Evolutionary conservation across 164 flowering plant genomes (phyloP).

Genomic region (Vitis rotundifolia): DNA sequence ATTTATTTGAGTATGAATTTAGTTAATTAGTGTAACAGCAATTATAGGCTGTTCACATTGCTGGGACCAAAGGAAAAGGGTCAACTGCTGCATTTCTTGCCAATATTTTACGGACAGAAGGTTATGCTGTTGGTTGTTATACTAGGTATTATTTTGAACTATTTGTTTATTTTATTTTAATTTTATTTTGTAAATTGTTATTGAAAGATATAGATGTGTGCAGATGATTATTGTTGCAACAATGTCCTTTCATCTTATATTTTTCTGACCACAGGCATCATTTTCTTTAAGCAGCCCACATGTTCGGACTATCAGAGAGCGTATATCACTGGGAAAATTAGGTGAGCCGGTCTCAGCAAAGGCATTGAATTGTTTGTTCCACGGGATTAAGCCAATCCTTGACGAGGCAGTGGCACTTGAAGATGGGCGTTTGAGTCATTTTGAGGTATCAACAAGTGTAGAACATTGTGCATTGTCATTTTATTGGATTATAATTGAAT

Average conservation of each 20-base stretch:
- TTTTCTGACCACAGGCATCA: not conserved
- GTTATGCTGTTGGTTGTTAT: constrained; percentile 91
- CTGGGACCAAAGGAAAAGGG: constrained; percentile 99
- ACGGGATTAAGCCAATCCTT: constrained; percentile 42
- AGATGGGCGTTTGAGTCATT: constrained; percentile 72
- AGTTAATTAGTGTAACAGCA: constrained; percentile 9
- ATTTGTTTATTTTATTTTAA: no score
- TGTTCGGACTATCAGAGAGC: constrained; percentile 78
- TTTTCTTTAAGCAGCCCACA: constrained; percentile 69
- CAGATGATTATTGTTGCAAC: not conserved
- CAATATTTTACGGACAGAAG: constrained; percentile 74
- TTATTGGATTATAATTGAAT: not conserved
- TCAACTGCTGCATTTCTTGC: constrained; percentile 93
- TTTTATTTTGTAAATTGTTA: not conserved
- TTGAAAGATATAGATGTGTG: not conserved
- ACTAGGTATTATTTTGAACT: constrained; percentile 55
- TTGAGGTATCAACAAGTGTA: constrained; percentile 63
- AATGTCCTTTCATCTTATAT: not conserved
- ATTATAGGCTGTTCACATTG: constrained; percentile 80
- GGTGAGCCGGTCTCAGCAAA: constrained; percentile 65
- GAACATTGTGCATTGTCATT: not conserved
- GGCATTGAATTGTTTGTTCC: constrained; percentile 53
- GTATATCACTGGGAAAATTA: constrained; percentile 63
- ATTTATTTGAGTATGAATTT: not conserved
- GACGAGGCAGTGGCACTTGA: constrained; percentile 64